Base-by-base conservation (phyloP, 768 basidiomycete genomes). In the Exsudoporus frostii region DNA sequence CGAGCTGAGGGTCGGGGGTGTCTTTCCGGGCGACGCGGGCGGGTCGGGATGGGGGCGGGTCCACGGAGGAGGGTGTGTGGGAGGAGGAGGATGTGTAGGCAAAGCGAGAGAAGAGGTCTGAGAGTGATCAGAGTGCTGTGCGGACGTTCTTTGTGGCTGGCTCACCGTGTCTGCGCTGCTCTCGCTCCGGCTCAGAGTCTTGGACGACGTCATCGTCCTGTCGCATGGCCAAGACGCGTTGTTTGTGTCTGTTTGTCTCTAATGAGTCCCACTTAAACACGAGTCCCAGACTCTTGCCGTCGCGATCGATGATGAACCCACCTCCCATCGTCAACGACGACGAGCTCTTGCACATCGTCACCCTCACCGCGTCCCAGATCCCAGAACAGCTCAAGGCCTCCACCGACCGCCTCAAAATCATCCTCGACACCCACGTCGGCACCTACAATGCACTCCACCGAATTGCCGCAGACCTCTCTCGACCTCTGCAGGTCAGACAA, bases 351-450 rank as follows among this genome's bases (percentile, higher is more conserved):
- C 74, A 84, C 54, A 81, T 84, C 45, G 74, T 92, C 48, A 73
- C 74, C 27, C 81, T 77, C 37, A 86, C 89, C n/a, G 79, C 82
- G 7, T 90, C 90, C 5, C 88, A 91, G 71, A 79, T 87, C 65
- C 81, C 86, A 19, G 65, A 66, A 17, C 69, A 73, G 39, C 67
- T 75, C 61, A 74, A 63, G 70, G 71, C 65, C 29, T 88, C 68
- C 64, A 75, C 82, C 13, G 73, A 79, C 57, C 80, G 84, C 37
- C 78, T 93, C 55, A 88, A 88, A 61, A 68, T 79, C 57, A 76
- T 90, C 67, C 71, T 88, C 24, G 81, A 85, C 45, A 63, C 61
- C 27, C 79, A 82, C 71, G 76, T 82, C 45, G 91, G 90, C 38
- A 81, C 86, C 1, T 88, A 80, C 60, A 82, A 88, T 62, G 78